Conservation (phyloP, 441 rosid species). For the Gossypium schwendimanii region DNA sequence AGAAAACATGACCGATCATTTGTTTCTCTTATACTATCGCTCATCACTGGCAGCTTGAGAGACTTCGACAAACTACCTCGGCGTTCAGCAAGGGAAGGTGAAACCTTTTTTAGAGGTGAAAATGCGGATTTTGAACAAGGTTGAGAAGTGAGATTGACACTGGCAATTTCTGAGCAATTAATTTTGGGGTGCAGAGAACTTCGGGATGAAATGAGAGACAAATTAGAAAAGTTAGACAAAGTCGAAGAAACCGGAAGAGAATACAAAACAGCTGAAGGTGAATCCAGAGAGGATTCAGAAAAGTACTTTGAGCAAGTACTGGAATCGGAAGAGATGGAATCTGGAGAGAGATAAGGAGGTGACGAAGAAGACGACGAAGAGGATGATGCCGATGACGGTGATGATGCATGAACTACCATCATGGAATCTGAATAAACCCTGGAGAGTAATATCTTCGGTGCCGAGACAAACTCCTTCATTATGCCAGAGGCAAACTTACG, state of each 20-base stretch:
- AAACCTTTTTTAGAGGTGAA: constrained; percentile 36
- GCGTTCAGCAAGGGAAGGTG: constrained; percentile 79
- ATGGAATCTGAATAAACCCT: constrained; percentile 88
- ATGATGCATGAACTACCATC: constrained; percentile 70
- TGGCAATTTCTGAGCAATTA: constrained; percentile 26
- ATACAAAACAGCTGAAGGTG: constrained; percentile 54
- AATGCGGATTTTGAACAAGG: constrained; percentile 19
- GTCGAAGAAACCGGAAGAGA: constrained; percentile 48
- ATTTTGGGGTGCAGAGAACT: constrained; percentile 29
- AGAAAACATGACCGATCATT: constrained; percentile 17
- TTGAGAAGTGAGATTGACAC: constrained; percentile 29
- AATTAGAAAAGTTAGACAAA: constrained; percentile 54
- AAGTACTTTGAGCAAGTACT: constrained; percentile 46
- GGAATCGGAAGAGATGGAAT: constrained; percentile 58
- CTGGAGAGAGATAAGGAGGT: constrained; percentile 70
- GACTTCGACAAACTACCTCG: constrained; percentile 65
- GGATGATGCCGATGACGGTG: constrained; percentile 42
- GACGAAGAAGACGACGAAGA: constrained; percentile 48
- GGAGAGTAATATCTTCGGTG: constrained; percentile 58
- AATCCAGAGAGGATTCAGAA: constrained; percentile 55
- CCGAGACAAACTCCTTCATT: constrained; percentile 67
- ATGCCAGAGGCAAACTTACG: constrained; percentile 69
- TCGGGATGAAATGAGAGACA: constrained; percentile 43
- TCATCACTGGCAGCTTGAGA: constrained; percentile 60
- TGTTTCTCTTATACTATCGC: constrained; percentile 34